Evolutionary conservation across 345 rosid genomes (phyloP), one percentile per base, ranked within the genome.

Genomic region (Theobroma cacao): DNA sequence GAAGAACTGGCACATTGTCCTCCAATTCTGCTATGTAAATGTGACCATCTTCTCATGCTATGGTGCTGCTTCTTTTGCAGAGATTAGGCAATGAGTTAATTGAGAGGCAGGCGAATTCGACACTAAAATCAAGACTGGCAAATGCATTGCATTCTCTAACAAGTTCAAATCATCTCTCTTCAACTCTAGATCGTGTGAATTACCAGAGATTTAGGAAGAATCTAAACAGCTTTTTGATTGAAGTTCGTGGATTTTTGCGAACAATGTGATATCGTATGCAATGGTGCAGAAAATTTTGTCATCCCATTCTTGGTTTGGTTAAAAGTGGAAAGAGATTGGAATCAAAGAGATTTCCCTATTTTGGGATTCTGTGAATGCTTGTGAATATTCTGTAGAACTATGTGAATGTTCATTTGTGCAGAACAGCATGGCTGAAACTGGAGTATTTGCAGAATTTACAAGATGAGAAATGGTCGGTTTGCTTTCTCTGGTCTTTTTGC

Each of bases 181-280:
- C 90, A 9, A 78, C 90, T 33, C 91, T 96, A 28, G 97, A 96
- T 80, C 99, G 99, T 26, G 77, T 90, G 73, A 94, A 94, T 83
- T 89, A 92, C 90, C 97, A 91, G 84, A 91, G 97, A 76, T 96
- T 96, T 80, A 87, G 99, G 84, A 96, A 94, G 88, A 96, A 96
- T 73, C 85, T 96, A 60, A 89, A 84, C 84, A 86, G 65, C 82
- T 96, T 96, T 84, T 87, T 94, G 75, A 63, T 92, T n/a, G 95
- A 94, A 78, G 99, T 96, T 74, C 91, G 99, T 55, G 98, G 99
- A 79, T 92, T 96, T 81, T 80, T 96, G 76, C 88, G 90, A 80
- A 91, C 91, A 64, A 84, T 81, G 77, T 95, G 8, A 3, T 18
- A 9, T 69, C 28, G 5, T 48, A 11, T 72, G 20, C 18, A 20